phyloP scores from a whole-genome alignment of 1,139 yeast genomes.

The Yamadazyma oceani region DNA sequence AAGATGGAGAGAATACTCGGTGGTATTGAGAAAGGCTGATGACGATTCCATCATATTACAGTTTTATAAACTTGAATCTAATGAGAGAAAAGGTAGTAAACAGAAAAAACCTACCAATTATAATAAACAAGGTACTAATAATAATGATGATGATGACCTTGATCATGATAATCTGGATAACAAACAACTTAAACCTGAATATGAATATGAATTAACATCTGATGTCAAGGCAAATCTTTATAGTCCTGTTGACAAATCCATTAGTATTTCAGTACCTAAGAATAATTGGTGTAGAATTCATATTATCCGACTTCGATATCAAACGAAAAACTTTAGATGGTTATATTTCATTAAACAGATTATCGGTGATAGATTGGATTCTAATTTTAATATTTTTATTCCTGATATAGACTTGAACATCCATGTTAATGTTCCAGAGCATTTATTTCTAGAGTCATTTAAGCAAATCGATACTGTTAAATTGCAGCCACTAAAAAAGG shows the following conservation, averaged over 20 bases:
- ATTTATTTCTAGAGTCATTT: slow-evolving; percentile 20
- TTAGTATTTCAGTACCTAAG: slow-evolving; percentile 49
- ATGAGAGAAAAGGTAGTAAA: slow-evolving; percentile 29
- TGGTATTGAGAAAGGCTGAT: slow-evolving; percentile 63
- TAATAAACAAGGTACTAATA: not conserved
- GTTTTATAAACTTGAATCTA: slow-evolving; percentile 49
- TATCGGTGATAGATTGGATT: slow-evolving; percentile 28
- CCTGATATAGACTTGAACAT: slow-evolving; percentile 22
- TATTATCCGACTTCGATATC: slow-evolving; percentile 56
- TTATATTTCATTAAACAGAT: slow-evolving; percentile 53
- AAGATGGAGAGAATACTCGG: slow-evolving; percentile 74
- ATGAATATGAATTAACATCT: slow-evolving; percentile 21
- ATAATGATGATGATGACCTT: too few relatives aligned
- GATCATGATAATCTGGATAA: slow-evolving; percentile 7
- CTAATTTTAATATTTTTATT: slow-evolving; percentile 14
- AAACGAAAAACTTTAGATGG: slow-evolving; percentile 60
- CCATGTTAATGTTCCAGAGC: slow-evolving; percentile 51
- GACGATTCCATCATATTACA: slow-evolving; percentile 58
- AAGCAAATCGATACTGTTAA: slow-evolving; percentile 6
- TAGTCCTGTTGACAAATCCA: slow-evolving; percentile 67
- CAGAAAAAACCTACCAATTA: not conserved
- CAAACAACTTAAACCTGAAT: slow-evolving; percentile 20
- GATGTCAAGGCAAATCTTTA: slow-evolving; percentile 50
- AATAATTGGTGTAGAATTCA: slow-evolving; percentile 36
- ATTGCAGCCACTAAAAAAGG: slow-evolving; percentile 21